Conservation (phyloP, 441 rosid species). For the Erodium moschatum region DNA sequence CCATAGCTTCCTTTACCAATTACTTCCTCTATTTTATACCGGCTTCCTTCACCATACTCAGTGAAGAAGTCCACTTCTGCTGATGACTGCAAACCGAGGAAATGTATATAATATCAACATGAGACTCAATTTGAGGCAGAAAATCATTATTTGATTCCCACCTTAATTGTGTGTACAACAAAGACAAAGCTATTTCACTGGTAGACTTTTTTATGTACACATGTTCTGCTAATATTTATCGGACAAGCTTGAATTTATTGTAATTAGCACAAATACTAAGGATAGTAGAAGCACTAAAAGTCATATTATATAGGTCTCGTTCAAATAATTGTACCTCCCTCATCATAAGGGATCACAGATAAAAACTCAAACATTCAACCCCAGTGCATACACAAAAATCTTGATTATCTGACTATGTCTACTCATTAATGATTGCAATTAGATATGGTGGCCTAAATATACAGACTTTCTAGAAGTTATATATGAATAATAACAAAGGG, state of each 20-base stretch:
- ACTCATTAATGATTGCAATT: not conserved
- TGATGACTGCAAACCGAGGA: not conserved
- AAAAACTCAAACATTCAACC: not conserved
- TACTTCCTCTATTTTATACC: slow-evolving; percentile 81
- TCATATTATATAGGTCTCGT: not conserved
- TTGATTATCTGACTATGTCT: not conserved
- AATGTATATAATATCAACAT: not conserved
- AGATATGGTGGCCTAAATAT: not conserved
- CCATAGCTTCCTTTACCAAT: slow-evolving; percentile 97
- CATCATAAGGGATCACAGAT: not conserved
- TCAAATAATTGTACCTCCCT: slow-evolving; percentile 4
- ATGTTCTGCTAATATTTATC: not conserved
- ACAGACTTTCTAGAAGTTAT: not conserved
- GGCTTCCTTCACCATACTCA: slow-evolving; percentile 90
- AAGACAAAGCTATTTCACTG: not conserved
- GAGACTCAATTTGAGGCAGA: not conserved
- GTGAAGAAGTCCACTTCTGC: slow-evolving; percentile 61
- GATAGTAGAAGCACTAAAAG: not conserved
- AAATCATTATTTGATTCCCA: not conserved
- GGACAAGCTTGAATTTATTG: not conserved
- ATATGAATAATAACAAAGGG: not conserved
- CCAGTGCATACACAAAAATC: not conserved
- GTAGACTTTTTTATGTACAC: not conserved
- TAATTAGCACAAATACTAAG: not conserved
- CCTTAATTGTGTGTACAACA: not conserved